A percentile compares a stretch with the other conserved stretches of the same genome.
phyloP scores from a whole-genome alignment of 2,329 filamentous ascomycete genomes.

The Colletotrichum sp. region DNA sequence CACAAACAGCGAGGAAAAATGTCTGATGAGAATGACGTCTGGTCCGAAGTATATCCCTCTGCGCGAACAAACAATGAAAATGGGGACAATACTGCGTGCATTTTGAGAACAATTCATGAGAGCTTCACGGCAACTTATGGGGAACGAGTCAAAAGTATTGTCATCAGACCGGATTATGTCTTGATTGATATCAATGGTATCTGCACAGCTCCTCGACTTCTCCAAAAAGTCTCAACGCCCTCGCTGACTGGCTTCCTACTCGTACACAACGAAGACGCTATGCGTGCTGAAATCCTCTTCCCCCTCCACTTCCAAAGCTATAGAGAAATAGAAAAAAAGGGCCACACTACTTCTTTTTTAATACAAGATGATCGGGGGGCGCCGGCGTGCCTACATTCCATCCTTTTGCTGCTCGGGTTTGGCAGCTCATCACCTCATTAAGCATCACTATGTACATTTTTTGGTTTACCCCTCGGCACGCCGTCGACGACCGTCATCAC shows the following conservation, averaged over 20 bases:
- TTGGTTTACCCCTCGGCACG: slow-evolving; percentile 1
- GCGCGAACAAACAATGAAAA: no score
- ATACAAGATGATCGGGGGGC: slow-evolving; percentile 29
- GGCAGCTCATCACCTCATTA: slow-evolving; percentile 8
- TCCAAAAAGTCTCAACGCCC: background rate
- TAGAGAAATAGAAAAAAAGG: background rate
- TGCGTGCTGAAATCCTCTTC: slow-evolving; percentile 1
- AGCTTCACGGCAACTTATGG: background rate
- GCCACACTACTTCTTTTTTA: slow-evolving; percentile 21
- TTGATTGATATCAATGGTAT: slow-evolving; percentile 18
- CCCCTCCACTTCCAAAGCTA: background rate
- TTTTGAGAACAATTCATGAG: background rate
- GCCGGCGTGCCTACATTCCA: slow-evolving; percentile 15
- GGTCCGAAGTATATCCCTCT: background rate
- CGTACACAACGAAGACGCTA: slow-evolving; percentile 15
- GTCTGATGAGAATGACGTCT: background rate
- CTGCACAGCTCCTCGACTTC: background rate
- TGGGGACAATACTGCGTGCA: background rate
- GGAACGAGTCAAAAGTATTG: background rate
- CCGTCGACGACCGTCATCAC: background rate
- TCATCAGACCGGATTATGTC: background rate
- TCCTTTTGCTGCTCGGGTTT: background rate
- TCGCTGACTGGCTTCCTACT: background rate
- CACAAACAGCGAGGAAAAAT: background rate
- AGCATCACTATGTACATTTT: slow-evolving; percentile 16